phyloP scores from a whole-genome alignment of 768 basidiomycete genomes.

The Lactarius hatsudake region DNA sequence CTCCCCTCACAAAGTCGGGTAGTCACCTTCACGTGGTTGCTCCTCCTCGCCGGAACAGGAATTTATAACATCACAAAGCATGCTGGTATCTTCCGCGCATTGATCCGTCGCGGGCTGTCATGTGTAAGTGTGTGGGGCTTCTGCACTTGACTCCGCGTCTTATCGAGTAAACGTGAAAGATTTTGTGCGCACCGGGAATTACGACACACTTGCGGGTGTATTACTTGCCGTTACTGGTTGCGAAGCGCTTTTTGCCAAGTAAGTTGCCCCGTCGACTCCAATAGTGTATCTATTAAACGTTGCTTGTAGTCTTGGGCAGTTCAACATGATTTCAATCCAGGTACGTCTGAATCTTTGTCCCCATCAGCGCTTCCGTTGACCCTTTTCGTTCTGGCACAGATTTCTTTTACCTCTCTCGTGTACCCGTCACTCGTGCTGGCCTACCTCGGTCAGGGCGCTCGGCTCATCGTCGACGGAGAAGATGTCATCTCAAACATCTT shows the following conservation, averaged over 20 bases:
- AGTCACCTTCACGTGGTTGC: slow-evolving; percentile 59
- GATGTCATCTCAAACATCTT: slow-evolving; percentile 54
- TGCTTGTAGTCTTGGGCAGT: slow-evolving; percentile 56
- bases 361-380: background rate
- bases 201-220: slow-evolving; percentile 59
- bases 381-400: slow-evolving; percentile 29
- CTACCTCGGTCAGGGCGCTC: slow-evolving; percentile 74
- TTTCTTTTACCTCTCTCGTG: slow-evolving; percentile 51
- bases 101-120: slow-evolving; percentile 65
- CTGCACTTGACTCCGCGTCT: background rate
- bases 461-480: slow-evolving; percentile 51
- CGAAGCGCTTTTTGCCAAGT: slow-evolving; percentile 70
- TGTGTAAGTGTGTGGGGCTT: slow-evolving; percentile 40
- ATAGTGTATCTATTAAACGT: background rate
- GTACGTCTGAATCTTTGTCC: slow-evolving; percentile 31
- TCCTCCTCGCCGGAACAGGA: slow-evolving; percentile 49
- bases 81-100: slow-evolving; percentile 62
- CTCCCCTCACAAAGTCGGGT: background rate
- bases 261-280: background rate
- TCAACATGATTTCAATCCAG: slow-evolving; percentile 58
- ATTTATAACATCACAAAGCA: slow-evolving; percentile 53
- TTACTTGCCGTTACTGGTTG: slow-evolving; percentile 65
- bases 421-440: slow-evolving; percentile 61
- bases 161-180: slow-evolving; percentile 35
- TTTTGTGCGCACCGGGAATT: slow-evolving; percentile 63